phyloP scores from a whole-genome alignment of 1,284 basidiomycete species.

The Microstroma glucosiphilum region DNA sequence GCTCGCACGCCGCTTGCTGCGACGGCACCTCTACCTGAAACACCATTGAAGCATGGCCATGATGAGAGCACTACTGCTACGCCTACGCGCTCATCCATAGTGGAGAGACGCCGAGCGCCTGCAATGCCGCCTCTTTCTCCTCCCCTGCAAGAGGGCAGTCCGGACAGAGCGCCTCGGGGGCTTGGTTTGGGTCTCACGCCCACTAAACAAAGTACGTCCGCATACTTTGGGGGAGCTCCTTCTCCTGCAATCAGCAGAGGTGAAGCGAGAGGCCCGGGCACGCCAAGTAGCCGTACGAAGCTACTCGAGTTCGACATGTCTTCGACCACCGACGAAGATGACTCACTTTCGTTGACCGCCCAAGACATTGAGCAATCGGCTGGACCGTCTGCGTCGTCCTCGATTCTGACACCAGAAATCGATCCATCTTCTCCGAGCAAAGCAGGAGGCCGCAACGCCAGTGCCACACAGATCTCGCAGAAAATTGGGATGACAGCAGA shows the following conservation, averaged over 20 bases:
- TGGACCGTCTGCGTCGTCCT: not conserved
- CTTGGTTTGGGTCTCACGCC: conserved; percentile 25
- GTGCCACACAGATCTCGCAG: not conserved
- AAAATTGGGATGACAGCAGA: conserved; percentile 32
- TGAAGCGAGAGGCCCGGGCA: not conserved
- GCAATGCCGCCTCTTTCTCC: not conserved
- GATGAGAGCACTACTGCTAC: conserved; percentile 3
- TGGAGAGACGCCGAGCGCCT: not conserved
- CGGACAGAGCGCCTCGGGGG: conserved; percentile 11
- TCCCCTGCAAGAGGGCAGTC: not conserved
- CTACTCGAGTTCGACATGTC: not conserved
- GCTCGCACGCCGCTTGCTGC: conserved; percentile 38
- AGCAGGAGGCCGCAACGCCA: not conserved
- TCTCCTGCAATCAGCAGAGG: not conserved
- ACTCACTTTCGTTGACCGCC: too few relatives aligned
- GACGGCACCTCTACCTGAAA: conserved; percentile 34
- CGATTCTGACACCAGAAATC: not conserved
- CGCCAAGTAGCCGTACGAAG: conserved; percentile 1
- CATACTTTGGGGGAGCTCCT: not conserved
- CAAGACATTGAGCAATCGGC: not conserved
- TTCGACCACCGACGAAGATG: not conserved
- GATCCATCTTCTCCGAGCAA: not conserved
- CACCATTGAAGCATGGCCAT: conserved; percentile 30
- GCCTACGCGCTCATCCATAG: not conserved
- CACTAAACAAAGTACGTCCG: not conserved